Evolutionary conservation across 2,329 filamentous ascomycete genomes (phyloP), one percentile per base, ranked within the genome.

Genomic region (Colletotrichum truncatum): DNA sequence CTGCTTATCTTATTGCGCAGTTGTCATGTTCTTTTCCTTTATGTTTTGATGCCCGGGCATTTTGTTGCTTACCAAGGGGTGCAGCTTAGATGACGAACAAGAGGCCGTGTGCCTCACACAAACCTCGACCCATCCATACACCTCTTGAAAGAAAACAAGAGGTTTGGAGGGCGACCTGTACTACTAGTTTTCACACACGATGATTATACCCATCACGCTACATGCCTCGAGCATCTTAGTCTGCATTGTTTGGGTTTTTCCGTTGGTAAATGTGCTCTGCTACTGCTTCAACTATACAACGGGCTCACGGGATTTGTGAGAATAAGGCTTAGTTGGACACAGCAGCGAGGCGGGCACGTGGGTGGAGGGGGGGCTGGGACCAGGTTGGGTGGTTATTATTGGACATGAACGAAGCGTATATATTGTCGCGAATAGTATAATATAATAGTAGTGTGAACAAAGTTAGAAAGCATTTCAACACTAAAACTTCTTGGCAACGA

Each of bases 201-300:
- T 66, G 63, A 66, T 51, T 66, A 66, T 66, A 66, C 63, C 63
- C 63, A 57, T 57, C 43, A 57, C 14, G 34, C 62, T 55, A 61
- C 34, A 28, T 61, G 62, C 48, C 21, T 6, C 25, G 45, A 26
- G 56, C 62, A 65, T 61, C 32, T 49, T 61, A 36, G 55, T 54
- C 26, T 63, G 56, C 41, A 53, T 61, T 25, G 46, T 54, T 30
- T 54, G 48, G 48, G 56, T 48, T n/a, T 39, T 26, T n/a, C 11
- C 11, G 21, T 39, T 39, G n/a, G 11, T 26, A 48, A n/a, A 28
- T 36, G 32, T 49, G 41, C n/a, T 59, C 14, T 18, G 11, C 25
- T 28, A n/a, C 41, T 49, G 18, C 32, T 18, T 36, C 34, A 2
- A 25, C 43, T 41, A 52, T 16, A 38, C 10, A 18, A 34, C 7